A percentile compares a stretch with the other conserved stretches of the same genome.
phyloP scores from a whole-genome alignment of 2,329 filamentous ascomycete species.

The Fusarium burgessii region DNA sequence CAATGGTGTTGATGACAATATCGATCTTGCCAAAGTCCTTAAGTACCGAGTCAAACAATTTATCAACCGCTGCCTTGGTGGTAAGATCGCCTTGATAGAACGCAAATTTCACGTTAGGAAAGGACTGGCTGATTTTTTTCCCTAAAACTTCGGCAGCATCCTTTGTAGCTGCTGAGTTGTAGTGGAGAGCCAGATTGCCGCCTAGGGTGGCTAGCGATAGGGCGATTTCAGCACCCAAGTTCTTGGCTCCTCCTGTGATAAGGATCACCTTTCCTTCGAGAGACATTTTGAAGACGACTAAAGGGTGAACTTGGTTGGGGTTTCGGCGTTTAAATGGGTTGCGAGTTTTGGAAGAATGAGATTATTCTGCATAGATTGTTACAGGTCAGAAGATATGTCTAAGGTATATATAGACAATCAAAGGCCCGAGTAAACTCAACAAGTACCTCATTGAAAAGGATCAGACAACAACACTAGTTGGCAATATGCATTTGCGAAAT shows the following conservation, averaged over 20 bases:
- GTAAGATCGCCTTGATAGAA: background rate
- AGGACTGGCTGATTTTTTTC: background rate
- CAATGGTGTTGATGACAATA: background rate
- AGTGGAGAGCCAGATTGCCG: background rate
- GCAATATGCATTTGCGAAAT: background rate
- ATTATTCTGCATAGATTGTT: rapidly evolving
- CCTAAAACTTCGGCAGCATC: background rate
- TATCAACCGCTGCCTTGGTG: background rate
- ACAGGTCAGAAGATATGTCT: background rate
- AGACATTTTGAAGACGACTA: background rate
- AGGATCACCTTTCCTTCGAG: background rate
- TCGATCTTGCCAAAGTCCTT: background rate
- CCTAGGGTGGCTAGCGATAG: background rate
- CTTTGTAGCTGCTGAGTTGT: background rate
- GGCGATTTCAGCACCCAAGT: background rate
- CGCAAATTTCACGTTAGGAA: background rate
- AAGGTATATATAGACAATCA: background rate
- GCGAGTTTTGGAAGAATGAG: too few species aligned
- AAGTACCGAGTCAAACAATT: background rate
- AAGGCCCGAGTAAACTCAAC: background rate
- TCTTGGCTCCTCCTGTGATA: background rate
- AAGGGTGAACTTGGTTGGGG: too few species aligned
- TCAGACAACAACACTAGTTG: background rate
- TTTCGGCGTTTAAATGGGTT: too few species aligned
- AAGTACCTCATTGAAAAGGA: background rate